A percentile compares a stretch with the other conserved stretches of the same genome.
phyloP scores from a whole-genome alignment of 441 rosid species.

The Biscutella laevigata region DNA sequence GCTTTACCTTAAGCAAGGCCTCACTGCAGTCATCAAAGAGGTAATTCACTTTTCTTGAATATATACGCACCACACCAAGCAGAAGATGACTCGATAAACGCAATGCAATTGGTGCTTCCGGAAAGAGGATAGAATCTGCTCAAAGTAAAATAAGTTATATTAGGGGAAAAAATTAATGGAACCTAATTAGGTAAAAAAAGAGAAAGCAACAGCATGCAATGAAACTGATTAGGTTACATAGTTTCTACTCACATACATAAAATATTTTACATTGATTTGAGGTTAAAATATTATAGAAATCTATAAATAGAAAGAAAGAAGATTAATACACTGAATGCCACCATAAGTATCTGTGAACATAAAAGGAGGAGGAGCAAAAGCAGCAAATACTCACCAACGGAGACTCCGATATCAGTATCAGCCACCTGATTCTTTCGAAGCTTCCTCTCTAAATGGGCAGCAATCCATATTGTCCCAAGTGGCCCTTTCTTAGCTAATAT shows the following conservation, averaged over 20 bases:
- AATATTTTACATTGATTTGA: too few relatives aligned
- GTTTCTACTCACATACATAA: too few relatives aligned
- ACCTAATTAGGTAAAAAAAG: not conserved
- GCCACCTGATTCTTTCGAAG: slow-evolving; percentile 99
- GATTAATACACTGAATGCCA: too few relatives aligned
- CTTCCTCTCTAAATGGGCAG: slow-evolving; percentile 98
- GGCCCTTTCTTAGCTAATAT: slow-evolving; percentile 99
- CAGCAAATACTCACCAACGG: slow-evolving; percentile 66
- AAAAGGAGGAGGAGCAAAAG: too few relatives aligned
- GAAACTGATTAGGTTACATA: slow-evolving; percentile 6
- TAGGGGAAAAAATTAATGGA: not conserved
- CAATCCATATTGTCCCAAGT: slow-evolving; percentile 98
- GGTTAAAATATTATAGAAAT: too few relatives aligned
- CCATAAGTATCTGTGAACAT: too few relatives aligned
- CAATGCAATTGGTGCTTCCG: slow-evolving; percentile 93
- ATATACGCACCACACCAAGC: slow-evolving; percentile 99
- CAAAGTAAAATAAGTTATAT: slow-evolving; percentile 11
- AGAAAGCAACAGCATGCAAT: not conserved
- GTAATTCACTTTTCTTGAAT: slow-evolving; percentile 93
- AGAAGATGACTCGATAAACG: slow-evolving; percentile 96
- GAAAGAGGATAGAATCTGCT: slow-evolving; percentile 96
- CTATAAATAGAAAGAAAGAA: too few relatives aligned
- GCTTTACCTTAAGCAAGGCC: slow-evolving; percentile 94
- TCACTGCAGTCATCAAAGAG: slow-evolving; percentile 99
- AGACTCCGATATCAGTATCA: slow-evolving; percentile 94